Evolutionary conservation across 768 basidiomycete species (phyloP), one percentile per base, ranked within the genome.

Genomic region (Mycena epipterygia): DNA sequence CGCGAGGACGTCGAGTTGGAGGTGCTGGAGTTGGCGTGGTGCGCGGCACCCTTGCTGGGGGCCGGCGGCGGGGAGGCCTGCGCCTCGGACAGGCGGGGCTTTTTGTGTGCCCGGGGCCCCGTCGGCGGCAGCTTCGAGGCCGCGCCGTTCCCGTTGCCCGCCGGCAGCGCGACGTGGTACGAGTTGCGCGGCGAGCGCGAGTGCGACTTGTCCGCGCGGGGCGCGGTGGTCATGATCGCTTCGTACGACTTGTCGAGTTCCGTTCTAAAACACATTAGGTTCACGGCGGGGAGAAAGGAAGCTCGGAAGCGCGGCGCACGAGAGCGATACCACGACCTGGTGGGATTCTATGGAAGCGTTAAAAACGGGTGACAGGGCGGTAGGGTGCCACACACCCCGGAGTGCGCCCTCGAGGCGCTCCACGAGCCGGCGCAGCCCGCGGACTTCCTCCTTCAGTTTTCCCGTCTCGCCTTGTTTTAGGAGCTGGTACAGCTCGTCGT

Each of bases 401-500:
- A 96, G 87, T 64, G 95, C 94, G 33, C 85, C 84, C 79, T 95
- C 92, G 35, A 96, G 83, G 75, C 89, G 89, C 58, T 85, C 85
- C 48, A 94, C 92, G 35, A 90, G 88, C 72, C 89, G 85, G 37
- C 90, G 85, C 63, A 96, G 83, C 9, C 89, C 89, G 55, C 89
- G 88, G 14, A 92, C 92, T 78, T 96, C 93, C 76, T 95, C 95
- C 78, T 94, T 94, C 71, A 96, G 77, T 77, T 88, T 90, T 6
- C 94, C 94, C 0, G 93, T 92, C 80, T 96, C 94, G 44, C 91
- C 89, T 29, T 84, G 84, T 78, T 89, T 92, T 64, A 96, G 81
- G 13, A 95, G 81, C 56, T 90, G 88, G 77, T 95, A 96, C 21
- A 96, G 79, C 72, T 96, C 95, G 73, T 96, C 94, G 68, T 96